phyloP scores from a whole-genome alignment of 176 grass and related monocot genomes.

The Thinopyrum elongatum region DNA sequence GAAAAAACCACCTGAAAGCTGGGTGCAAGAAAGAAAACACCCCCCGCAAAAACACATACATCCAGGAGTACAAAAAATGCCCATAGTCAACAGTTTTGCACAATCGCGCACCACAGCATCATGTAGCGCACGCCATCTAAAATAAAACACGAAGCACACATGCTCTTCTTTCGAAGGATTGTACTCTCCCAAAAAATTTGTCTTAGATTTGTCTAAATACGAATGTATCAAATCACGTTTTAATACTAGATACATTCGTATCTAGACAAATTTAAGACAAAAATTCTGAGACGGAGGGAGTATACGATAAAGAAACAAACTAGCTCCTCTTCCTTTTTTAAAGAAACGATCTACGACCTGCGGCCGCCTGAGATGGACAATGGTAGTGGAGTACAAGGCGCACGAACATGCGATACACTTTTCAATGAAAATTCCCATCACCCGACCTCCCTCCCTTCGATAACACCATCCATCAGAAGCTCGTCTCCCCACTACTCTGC shows the following conservation, averaged over 20 bases:
- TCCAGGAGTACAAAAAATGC: too few relatives aligned
- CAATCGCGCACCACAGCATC: neutral
- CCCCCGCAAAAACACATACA: too few relatives aligned
- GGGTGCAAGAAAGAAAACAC: too few relatives aligned
- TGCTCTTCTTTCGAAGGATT: neutral
- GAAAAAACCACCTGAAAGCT: too few relatives aligned
- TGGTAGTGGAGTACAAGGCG: neutral
- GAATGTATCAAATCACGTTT: too few relatives aligned
- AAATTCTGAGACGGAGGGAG: too few relatives aligned
- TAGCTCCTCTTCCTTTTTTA: neutral
- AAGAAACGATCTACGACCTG: neutral
- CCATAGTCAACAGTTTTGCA: too few relatives aligned
- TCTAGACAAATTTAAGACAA: too few relatives aligned
- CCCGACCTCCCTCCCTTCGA: neutral
- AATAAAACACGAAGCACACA: neutral
- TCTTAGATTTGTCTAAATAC: too few relatives aligned
- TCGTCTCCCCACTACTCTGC: neutral
- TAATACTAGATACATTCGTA: too few relatives aligned
- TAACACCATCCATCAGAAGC: neutral
- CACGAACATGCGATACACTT: conserved; percentile 48
- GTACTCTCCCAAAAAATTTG: too few relatives aligned
- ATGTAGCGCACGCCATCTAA: neutral
- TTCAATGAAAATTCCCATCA: conserved; percentile 49
- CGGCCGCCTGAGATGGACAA: neutral
- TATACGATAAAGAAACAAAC: neutral